Base-by-base conservation (phyloP, 176 grass and related monocot genomes). In the Oryza nivara region DNA sequence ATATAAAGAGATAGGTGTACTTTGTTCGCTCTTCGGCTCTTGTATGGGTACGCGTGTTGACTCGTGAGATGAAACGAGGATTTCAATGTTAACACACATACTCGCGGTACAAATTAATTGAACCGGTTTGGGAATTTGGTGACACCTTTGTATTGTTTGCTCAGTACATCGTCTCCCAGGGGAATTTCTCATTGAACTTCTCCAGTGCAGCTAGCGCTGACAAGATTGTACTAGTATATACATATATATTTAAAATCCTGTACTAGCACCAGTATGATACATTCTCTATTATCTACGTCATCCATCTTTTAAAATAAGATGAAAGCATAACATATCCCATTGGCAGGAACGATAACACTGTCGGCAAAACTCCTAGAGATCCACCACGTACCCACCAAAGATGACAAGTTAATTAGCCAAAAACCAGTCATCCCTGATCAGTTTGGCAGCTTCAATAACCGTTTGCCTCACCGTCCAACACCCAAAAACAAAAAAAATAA, bases 401-500 rank as follows among this genome's bases (percentile, higher is more conserved):
- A 43, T n/a, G 20, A 71, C 17, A 43, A 58, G 6, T 56, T 56
- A 19, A 56, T 70, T 70, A 69, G 20, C 68, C 17, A 41, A 68
- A 70, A 70, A 40, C 20, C 26, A 12, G 12, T 12, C 26, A 40
- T 41, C 17, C 20, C 17, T 40, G 20, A 46, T 43, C 19, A 16
- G 5, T 72, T 46, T 13, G 40, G 10, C 40, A 7, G 4, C 20
- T 5, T 26, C 70, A 14, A 15, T n/a, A 44, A 20, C 41, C 17
- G 26, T 68, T 47, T 26, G 11, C 45, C 41, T 73, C 70, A 47
- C 70, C 70, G 70, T 73, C 70, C 70, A 73, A 72, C 19, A 22
- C 43, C 35, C 8, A 44, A 9, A 44, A 44, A 44, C 7, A 58
- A 56, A 58, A 20, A 20, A 58, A 19, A 0, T 7, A 36, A 36